Base-by-base conservation (phyloP, 2,329 filamentous ascomycete species). In the Dendryphion nanum region DNA sequence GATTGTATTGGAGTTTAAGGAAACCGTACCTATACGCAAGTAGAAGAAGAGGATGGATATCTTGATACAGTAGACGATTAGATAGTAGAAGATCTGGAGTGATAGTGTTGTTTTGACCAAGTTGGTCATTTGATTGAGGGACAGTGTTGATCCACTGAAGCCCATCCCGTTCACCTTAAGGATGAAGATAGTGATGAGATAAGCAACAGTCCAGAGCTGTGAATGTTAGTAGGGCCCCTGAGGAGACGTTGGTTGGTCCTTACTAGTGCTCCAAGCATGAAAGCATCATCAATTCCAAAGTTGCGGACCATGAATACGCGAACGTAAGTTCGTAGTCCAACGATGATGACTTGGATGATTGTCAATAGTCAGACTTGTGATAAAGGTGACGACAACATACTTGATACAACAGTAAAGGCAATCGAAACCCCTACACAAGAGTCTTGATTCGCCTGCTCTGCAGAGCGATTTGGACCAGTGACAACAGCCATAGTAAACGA, bases 21-120 rank as follows among this genome's bases (percentile, higher is more conserved):
- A n/a, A 17, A 14, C 37, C 50, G 18, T 47, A 65, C 61, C 61
- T 30, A 66, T 51, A 35, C 61, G 55, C 17, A 64, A 41, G 30
- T 66, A 66, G 34, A 61, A 59, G 30, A 54, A 50, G 4, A 64
- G 41, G 19, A 66, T 64, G 1, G 63, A 66, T 2, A 54, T 37
- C 35, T 65, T 66, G 42, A 66, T 57, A 17, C 45, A 34, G 15
- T 44, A 52, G 32, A 63, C 44, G 13, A 53, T 16, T 6, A 58
- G 24, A 29, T 59, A 59, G 42, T 65, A 65, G 1, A 56, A 55
- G 24, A 64, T 48, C 32, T 65, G 41, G 20, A 64, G 57, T 1
- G 55, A 48, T 15, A 64, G 45, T 6, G 58, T 52, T 4, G 48
- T 47, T 43, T 52, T 47, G 10, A 56, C 42, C 15, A 50, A 39